Base-by-base conservation (phyloP, 1,284 basidiomycete species). In the Cutaneotrichosporon sp. region DNA sequence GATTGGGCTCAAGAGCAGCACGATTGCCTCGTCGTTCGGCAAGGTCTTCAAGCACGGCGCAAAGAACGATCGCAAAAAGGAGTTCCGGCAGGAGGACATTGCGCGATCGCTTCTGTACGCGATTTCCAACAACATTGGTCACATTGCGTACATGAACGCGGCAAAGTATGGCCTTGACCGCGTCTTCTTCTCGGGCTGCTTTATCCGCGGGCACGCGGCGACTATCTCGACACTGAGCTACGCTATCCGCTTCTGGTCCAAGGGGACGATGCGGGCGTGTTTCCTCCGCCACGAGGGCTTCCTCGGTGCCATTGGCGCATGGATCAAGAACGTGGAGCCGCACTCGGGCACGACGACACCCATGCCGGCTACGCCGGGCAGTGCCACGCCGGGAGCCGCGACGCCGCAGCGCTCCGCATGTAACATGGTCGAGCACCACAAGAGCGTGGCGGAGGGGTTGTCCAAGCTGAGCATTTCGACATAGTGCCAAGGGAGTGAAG, bases 101-200 rank as follows among this genome's bases (percentile, higher is more conserved):
- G 93, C 92, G 81, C 89, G 89, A 77, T 92, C 90, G 80, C 82
- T 99, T 73, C 84, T 99, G 34, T 99, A 98, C 80, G 96, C 95
- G 18, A 88, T 99, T 66, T 94, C 91, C 71, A 99, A 99, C 82
- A 99, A 99, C 81, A 99, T 99, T 72, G 97, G 97, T 6, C 97
- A 99, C 81, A 98, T 99, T 82, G 97, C 97, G 91, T 97, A 96
- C 82, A 97, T 99, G 96, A 99, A 99, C 76, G 97, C 97, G 56
- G 97, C 99, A 80, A 98, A 99, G 84, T 97, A 98, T 80, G 90
- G 92, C 68, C 82, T 99, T 64, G 92, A 98, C 74, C 88, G 92
- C 73, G 98, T 99, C 71, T 99, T 98, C 83, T 99, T 99, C 84
- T 94, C 96, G 16, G 97, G 97, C 4, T 98, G 92, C 81, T 99